Conservation (phyloP, 495 filamentous ascomycete species). For the Usnea hakonensis region DNA sequence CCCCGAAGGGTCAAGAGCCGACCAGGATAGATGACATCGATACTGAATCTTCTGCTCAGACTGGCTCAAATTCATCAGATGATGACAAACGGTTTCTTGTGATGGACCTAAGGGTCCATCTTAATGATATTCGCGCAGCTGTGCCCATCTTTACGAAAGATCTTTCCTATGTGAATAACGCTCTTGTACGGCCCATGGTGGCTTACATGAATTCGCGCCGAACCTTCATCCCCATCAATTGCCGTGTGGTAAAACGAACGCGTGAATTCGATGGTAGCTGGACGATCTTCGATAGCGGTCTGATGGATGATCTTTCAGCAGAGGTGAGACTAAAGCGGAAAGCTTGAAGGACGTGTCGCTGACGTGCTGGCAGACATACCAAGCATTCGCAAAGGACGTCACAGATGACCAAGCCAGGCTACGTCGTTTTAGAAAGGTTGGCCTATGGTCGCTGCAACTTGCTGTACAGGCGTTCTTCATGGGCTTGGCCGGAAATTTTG, state of each 20-base stretch:
- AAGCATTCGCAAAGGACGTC: slow-evolving; percentile 83
- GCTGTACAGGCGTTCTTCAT: slow-evolving; percentile 91
- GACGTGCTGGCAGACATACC: slow-evolving; percentile 54
- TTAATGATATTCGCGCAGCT: slow-evolving; percentile 84
- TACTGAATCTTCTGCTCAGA: slow-evolving; percentile 23
- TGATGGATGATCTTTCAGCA: slow-evolving; percentile 92
- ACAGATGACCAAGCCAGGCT: slow-evolving; percentile 76
- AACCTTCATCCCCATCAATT: slow-evolving; percentile 91
- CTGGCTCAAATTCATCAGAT: slow-evolving; percentile 22
- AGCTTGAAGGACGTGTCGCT: background rate
- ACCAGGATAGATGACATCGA: slow-evolving; percentile 18
- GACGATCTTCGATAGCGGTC: slow-evolving; percentile 87
- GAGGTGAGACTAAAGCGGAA: slow-evolving; percentile 46
- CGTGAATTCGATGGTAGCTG: slow-evolving; percentile 92
- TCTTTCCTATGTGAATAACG: slow-evolving; percentile 91
- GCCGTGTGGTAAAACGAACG: slow-evolving; percentile 80
- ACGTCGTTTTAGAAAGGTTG: slow-evolving; percentile 88
- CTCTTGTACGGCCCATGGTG: slow-evolving; percentile 92
- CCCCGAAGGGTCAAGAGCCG: slow-evolving; percentile 12
- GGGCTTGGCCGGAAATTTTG: slow-evolving; percentile 83
- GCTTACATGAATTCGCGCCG: slow-evolving; percentile 93
- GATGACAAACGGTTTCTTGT: slow-evolving; percentile 64
- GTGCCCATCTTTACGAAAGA: slow-evolving; percentile 88
- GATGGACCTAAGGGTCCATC: slow-evolving; percentile 81
- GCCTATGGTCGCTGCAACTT: slow-evolving; percentile 87